phyloP scores from a whole-genome alignment of 345 rosid species.

The Brassica juncea region DNA sequence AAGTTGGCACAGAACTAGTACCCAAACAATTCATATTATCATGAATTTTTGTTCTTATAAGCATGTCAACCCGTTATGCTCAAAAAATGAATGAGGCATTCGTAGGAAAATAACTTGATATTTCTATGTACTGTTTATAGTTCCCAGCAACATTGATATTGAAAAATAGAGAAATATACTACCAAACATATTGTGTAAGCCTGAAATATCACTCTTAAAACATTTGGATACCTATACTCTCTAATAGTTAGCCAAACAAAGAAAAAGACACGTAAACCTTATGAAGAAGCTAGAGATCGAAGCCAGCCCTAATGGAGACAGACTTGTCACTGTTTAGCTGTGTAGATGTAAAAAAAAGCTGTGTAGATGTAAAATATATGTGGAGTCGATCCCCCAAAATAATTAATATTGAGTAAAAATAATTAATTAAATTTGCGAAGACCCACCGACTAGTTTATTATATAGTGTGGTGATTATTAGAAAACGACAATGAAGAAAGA shows the following conservation, averaged over 20 bases:
- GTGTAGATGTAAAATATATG: background rate
- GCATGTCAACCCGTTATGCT: background rate
- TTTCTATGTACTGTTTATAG: background rate
- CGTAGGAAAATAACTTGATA: background rate
- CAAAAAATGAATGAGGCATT: background rate
- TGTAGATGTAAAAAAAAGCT: too few relatives aligned
- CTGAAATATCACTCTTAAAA: background rate
- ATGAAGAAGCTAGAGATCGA: constrained; percentile 3
- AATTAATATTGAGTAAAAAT: background rate
- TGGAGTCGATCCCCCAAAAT: constrained; percentile 2
- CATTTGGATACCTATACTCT: background rate
- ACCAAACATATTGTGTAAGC: background rate
- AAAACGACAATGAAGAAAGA: constrained; percentile 32
- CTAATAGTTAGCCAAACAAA: background rate
- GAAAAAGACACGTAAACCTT: constrained; percentile 12
- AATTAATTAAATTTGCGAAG: background rate
- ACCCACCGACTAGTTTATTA: background rate
- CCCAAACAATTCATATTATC: background rate
- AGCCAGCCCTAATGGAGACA: constrained; percentile 1
- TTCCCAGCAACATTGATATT: background rate
- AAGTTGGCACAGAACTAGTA: background rate
- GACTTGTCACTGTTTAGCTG: constrained; percentile 27
- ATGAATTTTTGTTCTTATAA: background rate
- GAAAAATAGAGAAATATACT: background rate
- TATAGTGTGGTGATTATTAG: constrained; percentile 5